phyloP scores from a whole-genome alignment of 2,329 filamentous ascomycete species.

The Penicillium verrucosum region DNA sequence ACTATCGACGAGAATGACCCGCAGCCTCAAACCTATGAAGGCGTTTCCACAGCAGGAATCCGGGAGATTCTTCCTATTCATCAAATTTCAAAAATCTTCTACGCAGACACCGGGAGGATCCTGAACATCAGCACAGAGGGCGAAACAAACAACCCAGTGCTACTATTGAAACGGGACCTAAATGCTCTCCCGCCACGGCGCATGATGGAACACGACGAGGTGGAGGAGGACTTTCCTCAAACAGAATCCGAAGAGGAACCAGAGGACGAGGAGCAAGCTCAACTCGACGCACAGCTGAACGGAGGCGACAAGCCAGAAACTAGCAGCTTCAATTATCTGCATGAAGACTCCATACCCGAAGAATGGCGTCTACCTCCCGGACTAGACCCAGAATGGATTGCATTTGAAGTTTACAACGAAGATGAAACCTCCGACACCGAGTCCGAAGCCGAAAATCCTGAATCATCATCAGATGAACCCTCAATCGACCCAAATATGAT shows the following conservation, averaged over 20 bases:
- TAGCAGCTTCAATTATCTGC: conserved; percentile 21
- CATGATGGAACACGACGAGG: conserved; percentile 52
- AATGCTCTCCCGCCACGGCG: conserved; percentile 60
- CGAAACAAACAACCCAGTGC: conserved; percentile 68
- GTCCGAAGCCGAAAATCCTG: conserved; percentile 37
- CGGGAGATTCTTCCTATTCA: conserved; percentile 67
- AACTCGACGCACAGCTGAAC: conserved; percentile 40
- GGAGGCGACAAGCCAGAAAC: conserved; percentile 6
- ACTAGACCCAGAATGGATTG: conserved; percentile 86
- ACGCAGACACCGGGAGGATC: conserved; percentile 84
- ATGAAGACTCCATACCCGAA: conserved; percentile 36
- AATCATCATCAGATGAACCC: conserved; percentile 15
- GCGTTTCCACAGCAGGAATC: conserved; percentile 60
- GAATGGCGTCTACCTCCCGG: conserved; percentile 66
- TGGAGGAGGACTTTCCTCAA: conserved; percentile 31
- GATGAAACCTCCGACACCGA: conserved; percentile 57
- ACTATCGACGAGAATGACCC: conserved; percentile 59
- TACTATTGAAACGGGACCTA: conserved; percentile 70
- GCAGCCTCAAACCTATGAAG: conserved; percentile 59
- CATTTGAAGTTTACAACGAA: conserved; percentile 77
- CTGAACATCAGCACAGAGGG: conserved; percentile 73
- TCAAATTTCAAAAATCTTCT: conserved; percentile 85
- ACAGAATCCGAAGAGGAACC: conserved; percentile 33
- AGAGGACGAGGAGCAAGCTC: conserved; percentile 42
- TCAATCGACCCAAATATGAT: conserved; percentile 47